A percentile compares a stretch with the other conserved stretches of the same genome.
These are phyloP conservation scores for Omphalotus guepiniiformis DNA, from an alignment of 768 basidiomycete species.

Conservation along the genomic window DNA sequence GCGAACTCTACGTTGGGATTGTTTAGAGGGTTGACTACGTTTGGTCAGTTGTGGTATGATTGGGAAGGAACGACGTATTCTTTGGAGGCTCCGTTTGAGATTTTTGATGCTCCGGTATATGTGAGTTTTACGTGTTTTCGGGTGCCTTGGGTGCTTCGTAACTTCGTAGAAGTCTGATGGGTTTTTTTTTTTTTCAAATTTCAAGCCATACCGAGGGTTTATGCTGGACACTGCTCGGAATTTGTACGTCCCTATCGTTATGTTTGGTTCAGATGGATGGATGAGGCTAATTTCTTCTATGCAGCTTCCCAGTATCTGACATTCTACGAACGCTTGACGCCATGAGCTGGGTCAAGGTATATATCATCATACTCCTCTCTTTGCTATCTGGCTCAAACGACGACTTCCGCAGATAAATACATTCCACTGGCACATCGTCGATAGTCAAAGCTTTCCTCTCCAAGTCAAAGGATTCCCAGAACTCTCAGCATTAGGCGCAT, in stretches of 20 bases:
- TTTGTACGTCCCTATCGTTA: slow-evolving; percentile 54
- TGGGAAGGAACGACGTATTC: slow-evolving; percentile 44
- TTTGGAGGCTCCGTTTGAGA: slow-evolving; percentile 50
- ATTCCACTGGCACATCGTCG: slow-evolving; percentile 84
- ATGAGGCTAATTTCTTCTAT: not conserved
- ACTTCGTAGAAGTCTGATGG: too few species aligned
- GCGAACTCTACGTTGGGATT: slow-evolving; percentile 67
- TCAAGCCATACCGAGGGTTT: slow-evolving; percentile 68
- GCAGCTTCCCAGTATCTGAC: slow-evolving; percentile 57
- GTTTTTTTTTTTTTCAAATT: not conserved
- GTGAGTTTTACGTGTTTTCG: slow-evolving; percentile 31
- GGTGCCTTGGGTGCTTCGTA: too few species aligned
- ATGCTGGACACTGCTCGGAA: slow-evolving; percentile 81
- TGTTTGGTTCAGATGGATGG: too few species aligned
- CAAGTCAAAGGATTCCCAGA: slow-evolving; percentile 56
- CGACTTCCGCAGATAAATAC: slow-evolving; percentile 50
- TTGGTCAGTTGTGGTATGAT: slow-evolving; percentile 66
- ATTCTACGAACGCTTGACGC: slow-evolving; percentile 69
- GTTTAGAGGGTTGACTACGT: slow-evolving; percentile 70
- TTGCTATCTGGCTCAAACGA: not conserved
- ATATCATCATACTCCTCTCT: slow-evolving; percentile 15
- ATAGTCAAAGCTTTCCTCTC: slow-evolving; percentile 80
- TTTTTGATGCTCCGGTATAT: slow-evolving; percentile 63
- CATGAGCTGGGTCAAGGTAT: slow-evolving; percentile 73
- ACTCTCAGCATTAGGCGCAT: slow-evolving; percentile 63